Percentiles rank a stretch among this genome's conserved stretches.
Conservation (phyloP, 2,329 filamentous ascomycete species). For the Beauveria asiatica region DNA sequence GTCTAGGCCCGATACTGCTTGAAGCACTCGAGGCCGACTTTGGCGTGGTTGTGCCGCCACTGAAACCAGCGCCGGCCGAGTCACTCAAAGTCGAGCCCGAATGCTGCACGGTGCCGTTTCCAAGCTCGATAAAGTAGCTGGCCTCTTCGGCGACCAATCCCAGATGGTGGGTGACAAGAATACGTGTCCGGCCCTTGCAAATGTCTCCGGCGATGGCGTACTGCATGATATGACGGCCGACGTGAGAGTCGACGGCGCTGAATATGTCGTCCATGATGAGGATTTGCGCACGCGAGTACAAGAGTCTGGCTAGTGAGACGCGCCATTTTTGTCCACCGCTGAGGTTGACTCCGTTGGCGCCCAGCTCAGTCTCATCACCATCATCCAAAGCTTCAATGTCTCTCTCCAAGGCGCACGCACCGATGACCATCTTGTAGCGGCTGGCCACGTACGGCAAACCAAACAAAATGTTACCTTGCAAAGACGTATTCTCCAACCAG, state of each 20-base stretch:
- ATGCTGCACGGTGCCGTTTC: constrained; percentile 56
- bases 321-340: constrained; percentile 80
- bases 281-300: constrained; percentile 71
- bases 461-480: constrained; percentile 71
- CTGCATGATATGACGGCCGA: constrained; percentile 71
- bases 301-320: constrained; percentile 67
- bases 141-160: constrained; percentile 60
- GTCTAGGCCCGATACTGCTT: no score
- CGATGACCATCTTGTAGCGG: constrained; percentile 62
- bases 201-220: constrained; percentile 65
- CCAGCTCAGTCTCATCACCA: constrained; percentile 72
- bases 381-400: constrained; percentile 69
- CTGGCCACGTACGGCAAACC: constrained; percentile 59
- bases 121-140: constrained; percentile 65
- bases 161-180: constrained; percentile 75
- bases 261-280: constrained; percentile 79
- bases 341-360: constrained; percentile 76
- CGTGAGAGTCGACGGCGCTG: constrained; percentile 72
- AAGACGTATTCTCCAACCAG: constrained; percentile 76
- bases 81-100: constrained; percentile 54
- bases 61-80: constrained; percentile 44
- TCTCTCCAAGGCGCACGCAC: constrained; percentile 64
- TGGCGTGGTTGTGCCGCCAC: constrained; percentile 43
- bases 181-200: constrained; percentile 60
- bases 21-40: neutral